phyloP scores from a whole-genome alignment of 2,329 filamentous ascomycete genomes.

The Coniochaeta sp. region DNA sequence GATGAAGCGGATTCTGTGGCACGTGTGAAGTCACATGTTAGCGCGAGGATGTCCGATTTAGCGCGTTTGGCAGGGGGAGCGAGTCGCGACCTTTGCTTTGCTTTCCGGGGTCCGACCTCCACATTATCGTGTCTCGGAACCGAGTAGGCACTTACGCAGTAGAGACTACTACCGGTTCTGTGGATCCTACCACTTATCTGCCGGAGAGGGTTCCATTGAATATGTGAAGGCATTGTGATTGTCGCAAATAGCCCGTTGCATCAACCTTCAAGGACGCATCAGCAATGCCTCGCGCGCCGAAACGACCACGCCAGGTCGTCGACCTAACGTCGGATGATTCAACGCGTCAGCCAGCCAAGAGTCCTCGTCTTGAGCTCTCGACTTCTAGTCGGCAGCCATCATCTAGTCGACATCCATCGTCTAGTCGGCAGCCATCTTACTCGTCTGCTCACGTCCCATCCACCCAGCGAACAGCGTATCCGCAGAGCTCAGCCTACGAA shows the following conservation, averaged over 20 bases:
- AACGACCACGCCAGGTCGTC: slow-evolving; percentile 29
- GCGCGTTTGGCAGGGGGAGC: neutral
- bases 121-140: neutral
- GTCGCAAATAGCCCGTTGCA: neutral
- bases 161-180: neutral
- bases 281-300: slow-evolving; percentile 12
- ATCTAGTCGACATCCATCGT: neutral
- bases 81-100: neutral
- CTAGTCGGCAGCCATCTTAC: neutral
- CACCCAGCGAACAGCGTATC: neutral
- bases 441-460: neutral
- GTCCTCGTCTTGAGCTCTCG: slow-evolving; percentile 5
- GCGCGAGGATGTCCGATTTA: neutral
- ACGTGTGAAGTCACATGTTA: neutral
- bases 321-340: slow-evolving; percentile 33
- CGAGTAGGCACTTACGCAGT: neutral
- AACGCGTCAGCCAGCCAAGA: slow-evolving; percentile 16
- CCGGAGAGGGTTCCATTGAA: neutral
- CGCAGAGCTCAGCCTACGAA: slow-evolving; percentile 5
- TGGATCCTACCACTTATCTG: neutral
- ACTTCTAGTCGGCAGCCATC: slow-evolving; percentile 1
- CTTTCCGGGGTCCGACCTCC: neutral
- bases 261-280: neutral
- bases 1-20: neutral
- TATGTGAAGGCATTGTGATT: neutral